A percentile compares a stretch with the other conserved stretches of the same genome.
Conservation (phyloP, 345 rosid genomes). For the Iberis pinnata region DNA sequence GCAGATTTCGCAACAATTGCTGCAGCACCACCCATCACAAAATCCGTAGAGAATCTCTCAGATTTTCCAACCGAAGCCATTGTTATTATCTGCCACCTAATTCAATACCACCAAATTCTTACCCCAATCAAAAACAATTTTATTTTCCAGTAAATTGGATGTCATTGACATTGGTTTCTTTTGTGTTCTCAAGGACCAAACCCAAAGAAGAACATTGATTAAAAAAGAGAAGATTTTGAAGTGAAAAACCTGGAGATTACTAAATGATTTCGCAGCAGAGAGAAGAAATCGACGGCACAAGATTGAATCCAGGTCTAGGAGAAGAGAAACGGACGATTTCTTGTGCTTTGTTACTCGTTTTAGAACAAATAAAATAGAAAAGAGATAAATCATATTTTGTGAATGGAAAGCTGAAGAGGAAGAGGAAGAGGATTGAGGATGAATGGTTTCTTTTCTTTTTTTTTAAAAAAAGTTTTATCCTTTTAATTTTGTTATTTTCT, state of each 20-base stretch:
- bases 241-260: slow-evolving; percentile 20
- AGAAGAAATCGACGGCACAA: slow-evolving; percentile 22
- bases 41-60: slow-evolving; percentile 67
- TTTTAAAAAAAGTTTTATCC: neutral
- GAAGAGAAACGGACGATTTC: slow-evolving; percentile 5
- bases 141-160: too few relatives aligned
- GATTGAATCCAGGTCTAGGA: slow-evolving; percentile 10
- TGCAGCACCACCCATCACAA: slow-evolving; percentile 72
- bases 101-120: neutral
- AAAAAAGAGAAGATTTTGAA: neutral
- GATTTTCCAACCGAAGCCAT: slow-evolving; percentile 37
- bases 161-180: too few relatives aligned
- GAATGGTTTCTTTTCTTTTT: neutral
- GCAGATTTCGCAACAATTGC: slow-evolving; percentile 69
- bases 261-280: slow-evolving; percentile 22
- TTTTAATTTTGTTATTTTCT: slow-evolving; percentile 2
- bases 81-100: slow-evolving; percentile 7
- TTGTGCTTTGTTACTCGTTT: neutral
- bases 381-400: slow-evolving; percentile 21
- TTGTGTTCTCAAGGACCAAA: neutral
- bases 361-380: slow-evolving; percentile 14
- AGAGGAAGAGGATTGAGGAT: neutral
- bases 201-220: neutral
- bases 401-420: slow-evolving; percentile 10
- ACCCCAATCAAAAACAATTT: too few relatives aligned